phyloP scores from a whole-genome alignment of 1,284 basidiomycete species.

The Leccinum proximum region DNA sequence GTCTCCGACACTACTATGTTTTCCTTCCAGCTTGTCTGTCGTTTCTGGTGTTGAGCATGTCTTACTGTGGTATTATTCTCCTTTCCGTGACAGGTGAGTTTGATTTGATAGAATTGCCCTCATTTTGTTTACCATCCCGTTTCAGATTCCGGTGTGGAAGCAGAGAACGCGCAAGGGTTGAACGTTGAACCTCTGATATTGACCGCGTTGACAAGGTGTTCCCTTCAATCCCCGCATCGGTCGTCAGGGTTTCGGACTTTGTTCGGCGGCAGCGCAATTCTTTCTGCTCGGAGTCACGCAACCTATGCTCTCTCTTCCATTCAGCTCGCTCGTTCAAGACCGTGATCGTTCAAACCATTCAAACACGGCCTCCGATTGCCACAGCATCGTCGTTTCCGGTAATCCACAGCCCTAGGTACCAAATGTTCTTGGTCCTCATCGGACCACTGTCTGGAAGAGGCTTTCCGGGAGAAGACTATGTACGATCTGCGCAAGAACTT shows the following conservation, averaged over 20 bases:
- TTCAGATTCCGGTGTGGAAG: constrained; percentile 10
- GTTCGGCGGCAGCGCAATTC: constrained; percentile 13
- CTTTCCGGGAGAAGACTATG: constrained; percentile 22
- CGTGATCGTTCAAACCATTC: constrained; percentile 23
- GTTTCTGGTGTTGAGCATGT: neutral
- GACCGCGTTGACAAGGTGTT: constrained; percentile 9
- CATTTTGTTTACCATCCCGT: neutral
- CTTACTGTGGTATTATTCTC: constrained; percentile 14
- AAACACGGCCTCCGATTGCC: neutral
- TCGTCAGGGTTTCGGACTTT: constrained; percentile 13
- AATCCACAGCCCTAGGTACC: constrained; percentile 15
- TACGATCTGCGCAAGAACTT: constrained; percentile 25
- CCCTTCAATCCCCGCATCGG: constrained; percentile 9
- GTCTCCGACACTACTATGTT: constrained; percentile 12
- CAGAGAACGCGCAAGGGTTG: too few relatives aligned
- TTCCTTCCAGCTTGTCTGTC: too few relatives aligned
- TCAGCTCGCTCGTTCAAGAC: constrained; percentile 21
- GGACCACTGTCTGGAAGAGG: constrained; percentile 24
- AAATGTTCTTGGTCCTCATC: constrained; percentile 26
- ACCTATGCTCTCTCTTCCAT: constrained; percentile 13
- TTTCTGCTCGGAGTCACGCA: constrained; percentile 5
- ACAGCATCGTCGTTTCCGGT: too few relatives aligned
- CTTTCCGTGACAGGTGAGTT: constrained; percentile 20
- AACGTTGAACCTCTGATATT: constrained; percentile 15
- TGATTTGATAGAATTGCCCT: too few relatives aligned